phyloP scores from a whole-genome alignment of 2,329 filamentous ascomycete species.

The Ceratocystis papillata region DNA sequence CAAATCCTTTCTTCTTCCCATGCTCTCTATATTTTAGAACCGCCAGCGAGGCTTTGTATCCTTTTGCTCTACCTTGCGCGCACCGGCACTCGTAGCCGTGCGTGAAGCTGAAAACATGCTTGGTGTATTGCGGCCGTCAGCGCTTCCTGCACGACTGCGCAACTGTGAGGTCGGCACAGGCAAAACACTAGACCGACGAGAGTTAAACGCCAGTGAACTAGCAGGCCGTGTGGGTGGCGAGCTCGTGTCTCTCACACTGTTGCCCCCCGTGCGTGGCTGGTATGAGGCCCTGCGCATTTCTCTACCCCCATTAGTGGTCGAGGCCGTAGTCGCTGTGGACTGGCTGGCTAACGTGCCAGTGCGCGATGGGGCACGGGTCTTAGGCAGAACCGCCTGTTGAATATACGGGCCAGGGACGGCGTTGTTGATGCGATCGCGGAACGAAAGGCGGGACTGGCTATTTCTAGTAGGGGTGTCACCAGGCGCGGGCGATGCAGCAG shows the following conservation, averaged over 20 bases:
- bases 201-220: slow-evolving; percentile 43
- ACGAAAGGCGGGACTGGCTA: slow-evolving; percentile 39
- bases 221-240: slow-evolving; percentile 36
- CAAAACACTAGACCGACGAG: slow-evolving; percentile 44
- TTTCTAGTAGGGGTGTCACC: slow-evolving; percentile 39
- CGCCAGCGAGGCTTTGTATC: slow-evolving; percentile 44
- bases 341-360: slow-evolving; percentile 27
- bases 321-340: not conserved
- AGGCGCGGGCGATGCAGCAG: slow-evolving; percentile 39
- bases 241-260: not conserved
- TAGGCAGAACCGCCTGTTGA: slow-evolving; percentile 37
- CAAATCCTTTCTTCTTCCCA: not conserved
- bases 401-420: slow-evolving; percentile 40
- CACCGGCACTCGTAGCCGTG: slow-evolving; percentile 35
- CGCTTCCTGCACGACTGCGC: slow-evolving; percentile 26
- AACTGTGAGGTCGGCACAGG: slow-evolving; percentile 36
- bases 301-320: not conserved
- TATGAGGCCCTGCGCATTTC: slow-evolving; percentile 43
- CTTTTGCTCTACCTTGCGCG: slow-evolving; percentile 29
- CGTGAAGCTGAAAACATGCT: slow-evolving; percentile 39
- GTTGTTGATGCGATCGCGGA: slow-evolving; percentile 41
- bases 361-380: slow-evolving; percentile 38
- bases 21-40: slow-evolving; percentile 27
- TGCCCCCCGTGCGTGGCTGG: slow-evolving; percentile 35
- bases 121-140: slow-evolving; percentile 40